A percentile compares a stretch with the other conserved stretches of the same genome.
These are phyloP conservation scores for Macrophomina phaseolina DNA, from an alignment of 2,329 filamentous ascomycete genomes.

Conservation along the genomic window DNA sequence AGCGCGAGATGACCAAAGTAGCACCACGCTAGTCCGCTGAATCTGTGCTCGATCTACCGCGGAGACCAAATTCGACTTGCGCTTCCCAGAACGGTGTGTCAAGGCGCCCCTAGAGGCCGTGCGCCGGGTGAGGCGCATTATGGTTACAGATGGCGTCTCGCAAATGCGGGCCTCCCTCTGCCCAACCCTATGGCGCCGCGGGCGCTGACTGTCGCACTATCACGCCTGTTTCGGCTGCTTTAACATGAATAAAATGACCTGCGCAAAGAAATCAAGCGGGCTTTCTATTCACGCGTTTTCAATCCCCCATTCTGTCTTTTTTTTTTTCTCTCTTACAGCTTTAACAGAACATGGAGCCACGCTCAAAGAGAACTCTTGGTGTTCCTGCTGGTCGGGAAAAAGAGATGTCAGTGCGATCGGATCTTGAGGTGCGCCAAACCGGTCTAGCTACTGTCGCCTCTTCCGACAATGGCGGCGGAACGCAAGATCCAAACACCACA, in stretches of 20 bases:
- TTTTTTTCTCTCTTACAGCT: background rate
- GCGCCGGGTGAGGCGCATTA: background rate
- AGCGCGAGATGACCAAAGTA: background rate
- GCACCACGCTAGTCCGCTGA: background rate
- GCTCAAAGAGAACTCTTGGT: background rate
- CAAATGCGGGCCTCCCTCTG: background rate
- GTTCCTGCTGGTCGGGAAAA: background rate
- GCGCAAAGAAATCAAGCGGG: background rate
- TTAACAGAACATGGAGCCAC: background rate
- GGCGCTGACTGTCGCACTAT: background rate
- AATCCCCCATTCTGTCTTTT: background rate
- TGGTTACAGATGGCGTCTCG: background rate
- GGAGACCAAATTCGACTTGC: background rate
- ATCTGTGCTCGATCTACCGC: background rate
- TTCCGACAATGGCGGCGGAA: background rate
- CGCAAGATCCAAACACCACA: background rate
- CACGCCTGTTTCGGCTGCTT: background rate
- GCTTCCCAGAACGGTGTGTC: background rate
- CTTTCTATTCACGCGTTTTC: background rate
- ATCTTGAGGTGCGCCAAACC: background rate
- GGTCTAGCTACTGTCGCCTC: background rate
- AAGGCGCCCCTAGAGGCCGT: background rate
- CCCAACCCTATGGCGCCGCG: background rate
- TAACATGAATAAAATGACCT: background rate
- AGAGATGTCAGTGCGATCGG: background rate